These are phyloP conservation scores for thale cress (Arabidopsis thaliana) DNA, from an alignment of 345 rosid genomes.

Conservation along the genomic window DNA sequence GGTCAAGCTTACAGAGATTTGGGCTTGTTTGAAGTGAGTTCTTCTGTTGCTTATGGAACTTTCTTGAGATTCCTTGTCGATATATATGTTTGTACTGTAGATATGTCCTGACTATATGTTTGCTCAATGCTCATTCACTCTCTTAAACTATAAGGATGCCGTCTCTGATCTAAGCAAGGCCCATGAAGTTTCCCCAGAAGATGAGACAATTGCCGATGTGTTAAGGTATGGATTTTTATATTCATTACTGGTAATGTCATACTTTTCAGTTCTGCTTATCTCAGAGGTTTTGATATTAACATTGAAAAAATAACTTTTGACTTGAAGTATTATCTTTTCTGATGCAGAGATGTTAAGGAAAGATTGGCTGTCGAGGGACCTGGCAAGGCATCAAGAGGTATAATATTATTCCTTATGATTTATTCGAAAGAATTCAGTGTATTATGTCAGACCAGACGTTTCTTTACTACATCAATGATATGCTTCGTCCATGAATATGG, in stretches of 20 bases:
- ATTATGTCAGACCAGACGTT: slow-evolving; percentile 19
- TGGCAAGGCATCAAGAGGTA: slow-evolving; percentile 58
- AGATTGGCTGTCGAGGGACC: slow-evolving; percentile 62
- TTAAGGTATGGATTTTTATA: slow-evolving; percentile 60
- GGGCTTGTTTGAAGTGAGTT: slow-evolving; percentile 77
- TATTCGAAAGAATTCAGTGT: slow-evolving; percentile 4
- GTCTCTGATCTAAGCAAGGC: slow-evolving; percentile 81
- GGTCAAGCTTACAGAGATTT: slow-evolving; percentile 94
- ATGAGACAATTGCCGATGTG: slow-evolving; percentile 80
- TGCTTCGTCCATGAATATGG: neutral
- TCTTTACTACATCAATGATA: slow-evolving; percentile 13
- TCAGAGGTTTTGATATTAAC: neutral
- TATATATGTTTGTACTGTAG: neutral
- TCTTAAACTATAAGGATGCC: slow-evolving; percentile 64
- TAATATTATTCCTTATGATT: slow-evolving; percentile 23
- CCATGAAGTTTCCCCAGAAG: slow-evolving; percentile 81
- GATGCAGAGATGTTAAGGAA: slow-evolving; percentile 62
- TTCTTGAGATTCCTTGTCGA: slow-evolving; percentile 14
- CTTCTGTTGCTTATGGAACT: slow-evolving; percentile 36
- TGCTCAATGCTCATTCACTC: slow-evolving; percentile 33
- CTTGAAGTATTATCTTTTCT: neutral
- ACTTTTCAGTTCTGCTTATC: slow-evolving; percentile 10
- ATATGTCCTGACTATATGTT: slow-evolving; percentile 21
- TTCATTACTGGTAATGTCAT: slow-evolving; percentile 2
- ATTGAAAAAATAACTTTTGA: neutral